phyloP scores from a whole-genome alignment of 2,329 filamentous ascomycete genomes.

The Coniochaeta pulveracea region DNA sequence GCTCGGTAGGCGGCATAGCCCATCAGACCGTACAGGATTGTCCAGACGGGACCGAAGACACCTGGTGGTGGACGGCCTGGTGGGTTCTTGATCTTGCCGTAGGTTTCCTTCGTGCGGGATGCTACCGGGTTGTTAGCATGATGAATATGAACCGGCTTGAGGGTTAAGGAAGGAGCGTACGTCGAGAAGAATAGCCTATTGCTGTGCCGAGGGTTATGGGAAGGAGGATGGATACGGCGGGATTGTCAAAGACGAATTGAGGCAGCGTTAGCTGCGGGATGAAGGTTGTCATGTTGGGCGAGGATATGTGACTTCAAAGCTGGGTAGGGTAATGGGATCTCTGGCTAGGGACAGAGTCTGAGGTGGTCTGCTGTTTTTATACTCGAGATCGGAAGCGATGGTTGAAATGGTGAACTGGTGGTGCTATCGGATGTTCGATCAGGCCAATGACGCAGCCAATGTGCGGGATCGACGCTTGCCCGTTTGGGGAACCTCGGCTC shows the following conservation, averaged over 20 bases:
- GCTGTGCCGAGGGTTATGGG: constrained; percentile 62
- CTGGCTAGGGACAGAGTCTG: no score
- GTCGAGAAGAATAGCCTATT: constrained; percentile 58
- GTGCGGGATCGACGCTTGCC: no score
- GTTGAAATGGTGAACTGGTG: no score
- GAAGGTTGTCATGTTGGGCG: constrained; percentile 60
- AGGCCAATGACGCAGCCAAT: no score
- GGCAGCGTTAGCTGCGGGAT: constrained; percentile 71
- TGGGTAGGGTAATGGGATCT: no score
- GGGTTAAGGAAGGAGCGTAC: constrained; percentile 29
- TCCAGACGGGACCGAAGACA: constrained; percentile 57
- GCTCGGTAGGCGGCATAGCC: constrained; percentile 81
- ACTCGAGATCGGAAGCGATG: no score
- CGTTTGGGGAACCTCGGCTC: no score
- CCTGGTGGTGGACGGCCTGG: constrained; percentile 48
- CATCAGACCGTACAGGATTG: constrained; percentile 63
- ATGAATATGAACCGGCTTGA: background rate
- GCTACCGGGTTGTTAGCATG: constrained; percentile 9
- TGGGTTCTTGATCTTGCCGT: constrained; percentile 56
- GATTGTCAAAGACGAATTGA: constrained; percentile 56
- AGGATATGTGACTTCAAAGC: no score
- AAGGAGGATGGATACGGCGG: constrained; percentile 63
- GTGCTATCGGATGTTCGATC: no score
- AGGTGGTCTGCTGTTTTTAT: no score
- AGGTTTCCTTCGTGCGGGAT: constrained; percentile 45